Percentiles rank a stretch among this genome's conserved stretches.
phyloP scores from a whole-genome alignment of 2,329 filamentous ascomycete species.

The Aspergillus sp. region DNA sequence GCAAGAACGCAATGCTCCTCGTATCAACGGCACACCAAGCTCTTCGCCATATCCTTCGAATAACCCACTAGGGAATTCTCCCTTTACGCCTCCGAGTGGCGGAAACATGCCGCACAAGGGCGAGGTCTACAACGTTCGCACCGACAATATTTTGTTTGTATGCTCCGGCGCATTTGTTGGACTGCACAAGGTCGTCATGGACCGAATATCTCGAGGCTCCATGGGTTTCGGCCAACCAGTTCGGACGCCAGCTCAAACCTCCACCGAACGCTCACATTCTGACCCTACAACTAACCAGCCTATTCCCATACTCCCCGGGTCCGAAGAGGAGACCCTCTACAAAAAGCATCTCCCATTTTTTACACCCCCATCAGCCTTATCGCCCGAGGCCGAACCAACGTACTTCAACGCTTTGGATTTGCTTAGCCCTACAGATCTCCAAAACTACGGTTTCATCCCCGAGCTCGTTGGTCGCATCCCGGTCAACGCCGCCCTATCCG shows the following conservation, averaged over 20 bases:
- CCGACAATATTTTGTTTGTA: constrained; percentile 95
- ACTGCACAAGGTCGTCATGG: constrained; percentile 80
- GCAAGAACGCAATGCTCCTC: constrained; percentile 45
- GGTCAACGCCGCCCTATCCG: constrained; percentile 80
- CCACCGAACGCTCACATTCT: constrained; percentile 25
- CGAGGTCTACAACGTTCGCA: constrained; percentile 74
- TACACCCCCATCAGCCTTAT: constrained; percentile 53
- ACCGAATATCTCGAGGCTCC: constrained; percentile 79
- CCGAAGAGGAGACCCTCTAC: constrained; percentile 63
- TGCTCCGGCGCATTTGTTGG: constrained; percentile 95
- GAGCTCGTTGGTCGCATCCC: constrained; percentile 96
- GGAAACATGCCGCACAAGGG: constrained; percentile 48
- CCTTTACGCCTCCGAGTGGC: constrained; percentile 29
- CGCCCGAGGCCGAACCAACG: constrained; percentile 43
- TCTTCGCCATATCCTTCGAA: constrained; percentile 36
- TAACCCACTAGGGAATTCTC: constrained; percentile 34
- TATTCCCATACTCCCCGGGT: constrained; percentile 58
- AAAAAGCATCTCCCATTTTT: constrained; percentile 61
- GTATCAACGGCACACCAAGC: constrained; percentile 37
- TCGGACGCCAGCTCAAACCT: constrained; percentile 48
- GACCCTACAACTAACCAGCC: constrained; percentile 34
- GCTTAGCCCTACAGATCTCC: constrained; percentile 72
- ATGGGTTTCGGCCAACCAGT: constrained; percentile 91
- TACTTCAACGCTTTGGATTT: constrained; percentile 67
- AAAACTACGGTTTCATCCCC: constrained; percentile 87